A percentile compares a stretch with the other conserved stretches of the same genome.
Evolutionary conservation across 106 monocot genomes (phyloP).

Genomic region (Narthecium ossifragum): DNA sequence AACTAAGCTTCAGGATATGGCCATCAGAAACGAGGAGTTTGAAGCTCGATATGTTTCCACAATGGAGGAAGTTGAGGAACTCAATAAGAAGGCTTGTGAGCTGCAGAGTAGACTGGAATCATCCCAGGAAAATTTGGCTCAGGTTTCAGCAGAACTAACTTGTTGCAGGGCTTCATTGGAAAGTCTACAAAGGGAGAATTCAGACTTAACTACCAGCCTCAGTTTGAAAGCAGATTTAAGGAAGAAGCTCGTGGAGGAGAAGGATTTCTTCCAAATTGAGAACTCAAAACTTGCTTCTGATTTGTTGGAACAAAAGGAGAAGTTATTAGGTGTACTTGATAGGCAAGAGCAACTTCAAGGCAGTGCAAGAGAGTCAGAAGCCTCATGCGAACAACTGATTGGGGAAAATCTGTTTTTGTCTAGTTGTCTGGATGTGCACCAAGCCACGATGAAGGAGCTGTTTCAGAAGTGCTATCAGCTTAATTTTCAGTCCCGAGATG

Average conservation of each 20-base stretch:
- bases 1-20: conserved; percentile 27
- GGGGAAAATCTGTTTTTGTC: conserved; percentile 53
- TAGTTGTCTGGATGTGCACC: conserved; percentile 30
- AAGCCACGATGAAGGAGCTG: conserved; percentile 39
- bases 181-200: conserved; percentile 54
- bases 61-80: conserved; percentile 31
- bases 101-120: conserved; percentile 30
- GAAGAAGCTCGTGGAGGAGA: conserved; percentile 31
- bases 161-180: conserved; percentile 35
- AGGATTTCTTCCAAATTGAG: conserved; percentile 37
- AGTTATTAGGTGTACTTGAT: conserved; percentile 29
- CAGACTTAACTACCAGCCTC: conserved; percentile 20
- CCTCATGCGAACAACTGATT: conserved; percentile 33
- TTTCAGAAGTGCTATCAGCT: not conserved
- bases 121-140: conserved; percentile 29
- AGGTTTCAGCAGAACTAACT: conserved; percentile 32
- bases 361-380: conserved; percentile 28
- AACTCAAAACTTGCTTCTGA: conserved; percentile 47
- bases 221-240: conserved; percentile 22
- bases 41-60: conserved; percentile 20
- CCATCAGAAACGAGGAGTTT: conserved; percentile 45
- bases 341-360: conserved; percentile 41
- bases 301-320: conserved; percentile 44
- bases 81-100: conserved; percentile 8
- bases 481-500: conserved; percentile 11